Base-by-base conservation (phyloP, 192 early-diverging fungal genomes). In the Entomortierella chlamydospora region DNA sequence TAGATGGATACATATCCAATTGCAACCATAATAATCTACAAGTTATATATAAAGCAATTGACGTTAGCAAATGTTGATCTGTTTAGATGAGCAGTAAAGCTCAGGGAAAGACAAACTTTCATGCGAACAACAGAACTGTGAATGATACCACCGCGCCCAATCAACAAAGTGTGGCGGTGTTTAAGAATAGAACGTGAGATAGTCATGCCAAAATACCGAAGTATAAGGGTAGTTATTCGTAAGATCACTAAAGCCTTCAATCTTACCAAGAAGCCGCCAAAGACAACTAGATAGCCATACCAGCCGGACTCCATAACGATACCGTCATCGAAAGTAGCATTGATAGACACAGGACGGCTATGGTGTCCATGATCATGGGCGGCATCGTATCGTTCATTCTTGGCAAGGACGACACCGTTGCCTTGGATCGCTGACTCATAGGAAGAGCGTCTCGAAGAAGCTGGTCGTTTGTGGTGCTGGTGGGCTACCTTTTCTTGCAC, bases 1-100 rank as follows among this genome's bases (percentile, higher is more conserved):
- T 78, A 78, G 45, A 78, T 43, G 1, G 74, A 78, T 12, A 78
- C 67, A 55, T 78, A 78, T 30, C 74, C 74, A 42, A 78, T 78
- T 0, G n/a, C 23, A 8, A 61, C 74, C 29, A 78, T 33, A 25
- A 77, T 68, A 43, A 63, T 29, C 73, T 77, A 42, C 4, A 51
- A n/a, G 68, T 84, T 72, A 47, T 63, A 65, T 53, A 81, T 49
- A 52, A 85, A 87, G 54, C n/a, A n/a, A n/a, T n/a, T n/a, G n/a
- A n/a, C n/a, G n/a, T n/a, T n/a, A n/a, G n/a, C n/a, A n/a, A n/a
- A n/a, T n/a, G n/a, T n/a, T n/a, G n/a, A n/a, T n/a, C n/a, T n/a
- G n/a, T n/a, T n/a, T n/a, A n/a, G n/a, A n/a, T n/a, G n/a, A n/a
- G n/a, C n/a, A n/a, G n/a, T n/a, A n/a, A n/a, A n/a, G n/a, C n/a